Base-by-base conservation (phyloP, 1,139 yeast species). In the Pichia sp. region DNA sequence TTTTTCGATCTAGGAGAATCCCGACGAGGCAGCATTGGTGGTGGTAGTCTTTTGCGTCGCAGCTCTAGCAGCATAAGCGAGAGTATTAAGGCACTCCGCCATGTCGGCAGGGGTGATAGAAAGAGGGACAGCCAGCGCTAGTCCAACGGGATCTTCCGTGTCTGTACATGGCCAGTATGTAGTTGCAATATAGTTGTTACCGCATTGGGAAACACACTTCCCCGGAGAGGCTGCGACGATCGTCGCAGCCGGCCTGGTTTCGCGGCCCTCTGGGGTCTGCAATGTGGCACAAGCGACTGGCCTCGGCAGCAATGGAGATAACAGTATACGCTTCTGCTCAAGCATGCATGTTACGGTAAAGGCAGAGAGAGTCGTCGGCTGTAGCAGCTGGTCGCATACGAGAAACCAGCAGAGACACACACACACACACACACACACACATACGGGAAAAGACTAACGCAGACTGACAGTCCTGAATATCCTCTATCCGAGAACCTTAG, bases 1-100 rank as follows among this genome's bases (percentile, higher is more conserved):
- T 42, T 42, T 28, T 42, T 42, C 34, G 34, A 42, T 42, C 22
- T 42, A 18, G 19, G 28, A 42, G 34, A 42, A 3, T 23, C 34
- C 12, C 26, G 34, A 42, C 23, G 13, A 3, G 28, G 21, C 9
- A 42, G 34, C 13, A 5, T 4, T 22, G 37, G 9, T 9, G 34
- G 21, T 8, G 18, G 45, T 3, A 28, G 13, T 22, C 34, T 42
- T 8, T 13, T 42, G 9, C 37, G 19, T 25, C 45, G 45, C 12
- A 42, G 45, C 7, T 42, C 45, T n/a, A 42, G 34, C 34, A 42
- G 45, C 22, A 22, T 42, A 5, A 18, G 36, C 9, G 34, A 22
- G 9, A 42, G 45, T 12, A 23, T 42, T 12, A 42, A 42, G 22
- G 45, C 45, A 9, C 34, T 42, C 22, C 37, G 37, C 21, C 21